Evolutionary conservation across 1,139 yeast species (phyloP), one percentile per base, ranked within the genome.

Genomic region (Yamadazyma sp.): DNA sequence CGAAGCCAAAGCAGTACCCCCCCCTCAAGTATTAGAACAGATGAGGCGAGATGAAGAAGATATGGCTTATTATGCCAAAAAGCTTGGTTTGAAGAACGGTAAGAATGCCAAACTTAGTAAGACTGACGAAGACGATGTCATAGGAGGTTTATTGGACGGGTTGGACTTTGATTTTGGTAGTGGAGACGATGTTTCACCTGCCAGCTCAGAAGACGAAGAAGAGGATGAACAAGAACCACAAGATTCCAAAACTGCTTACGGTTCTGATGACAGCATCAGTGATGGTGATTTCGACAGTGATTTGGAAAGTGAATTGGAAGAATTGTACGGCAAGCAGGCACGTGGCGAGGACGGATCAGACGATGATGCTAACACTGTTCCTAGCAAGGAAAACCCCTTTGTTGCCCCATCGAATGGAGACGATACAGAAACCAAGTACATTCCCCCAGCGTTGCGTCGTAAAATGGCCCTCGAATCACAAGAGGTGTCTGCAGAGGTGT

Each of bases 401-500:
- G 80, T 86, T 29, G 96, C 97, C 0, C 95, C 96, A 2, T 66
- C 63, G 4, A 36, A 47, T 4, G 48, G 41, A 4, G 46, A 41
- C 7, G 40, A 34, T 9, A 34, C 61, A 4, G 35, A 47, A 2
- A n/a, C n/a, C n/a, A 76, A 71, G 46, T 90, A 89, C 57, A 65
- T 89, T 20, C 97, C 98, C 1, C 97, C 97, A 0, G 88, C 95
- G 0, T 61, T 86, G 42, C 74, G 95, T 44, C 72, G 76, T 33
- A 73, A 73, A 50, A 60, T 75, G 57, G 67, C 79, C 35, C 37
- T 49, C 57, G 78, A 56, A 54, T 43, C 48, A 4, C 51, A 51
- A 1, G 59, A 47, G 3, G 64, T 58, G 2, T 63, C 83, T 6
- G 82, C 78, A 42, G 81, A 76, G 35, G 56, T 70, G 2, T 39